Base-by-base conservation (phyloP, 805 yeast species). In the fission yeast (Schizosaccharomyces pombe) region DNA sequence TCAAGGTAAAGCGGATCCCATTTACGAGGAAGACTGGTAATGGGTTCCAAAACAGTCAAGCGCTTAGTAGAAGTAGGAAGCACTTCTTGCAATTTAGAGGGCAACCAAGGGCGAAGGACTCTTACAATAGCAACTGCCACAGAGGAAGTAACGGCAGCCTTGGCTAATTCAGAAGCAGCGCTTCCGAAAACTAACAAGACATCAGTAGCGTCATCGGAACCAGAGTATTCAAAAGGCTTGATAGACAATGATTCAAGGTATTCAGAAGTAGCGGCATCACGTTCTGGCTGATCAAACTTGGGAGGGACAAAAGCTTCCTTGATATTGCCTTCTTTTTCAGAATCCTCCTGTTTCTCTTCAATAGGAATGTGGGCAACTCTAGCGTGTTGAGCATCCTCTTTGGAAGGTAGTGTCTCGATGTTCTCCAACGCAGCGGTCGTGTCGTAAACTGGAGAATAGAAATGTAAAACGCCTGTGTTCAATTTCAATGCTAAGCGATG, bases 1-100 rank as follows among this genome's bases (percentile, higher is more conserved):
- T 86, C 95, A 59, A 86, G 74, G 59, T 82, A 71, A 47, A 86
- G 70, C 2, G 89, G 85, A 14, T 82, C 76, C 67, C 82, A 79
- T n/a, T 68, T 67, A 8, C 70, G 65, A 14, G 68, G 63, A 52
- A 61, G 62, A 14, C 60, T 59, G 12, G 73, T 66, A 47, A 81
- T 71, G 68, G 86, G 94, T 62, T 83, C 82, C 26, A 83, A 70
- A 16, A 82, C 74, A 11, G 78, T 75, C 54, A 87, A 68, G 29
- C 73, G 72, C 57, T 71, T 70, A 55, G 77, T 75, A 6, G 77
- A 65, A 1, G 71, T 57, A 29, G 89, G 87, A 47, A 82, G 64
- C 2, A 68, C 61, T 1, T 68, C 59, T 53, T 76, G 67, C 30
- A 85, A 68, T 14, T 70, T 64, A n/a, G 69, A 64, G 53, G 79